A percentile compares a stretch with the other conserved stretches of the same genome.
Evolutionary conservation across 2,329 filamentous ascomycete genomes (phyloP).

Genomic region (Colletotrichum cordylinicola): DNA sequence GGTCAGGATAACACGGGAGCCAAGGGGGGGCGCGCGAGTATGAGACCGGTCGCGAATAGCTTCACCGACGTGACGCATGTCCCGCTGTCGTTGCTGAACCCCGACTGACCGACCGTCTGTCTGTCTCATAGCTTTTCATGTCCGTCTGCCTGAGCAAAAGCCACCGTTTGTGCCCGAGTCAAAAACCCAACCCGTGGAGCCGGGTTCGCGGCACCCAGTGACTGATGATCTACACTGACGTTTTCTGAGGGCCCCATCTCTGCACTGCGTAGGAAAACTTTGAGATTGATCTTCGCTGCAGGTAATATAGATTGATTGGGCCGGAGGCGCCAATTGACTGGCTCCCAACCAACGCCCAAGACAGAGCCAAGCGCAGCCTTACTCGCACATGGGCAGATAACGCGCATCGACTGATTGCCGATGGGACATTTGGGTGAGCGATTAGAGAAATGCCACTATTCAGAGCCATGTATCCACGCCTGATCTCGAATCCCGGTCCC

Average conservation of each 20-base stretch:
- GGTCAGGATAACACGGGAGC: neutral
- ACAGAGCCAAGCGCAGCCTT: neutral
- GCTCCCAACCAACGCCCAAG: neutral
- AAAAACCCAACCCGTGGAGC: neutral
- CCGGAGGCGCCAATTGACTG: neutral
- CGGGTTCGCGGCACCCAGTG: neutral
- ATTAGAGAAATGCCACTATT: slow-evolving; percentile 1
- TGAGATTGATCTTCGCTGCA: slow-evolving; percentile 6
- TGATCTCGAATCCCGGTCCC: neutral
- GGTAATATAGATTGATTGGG: neutral
- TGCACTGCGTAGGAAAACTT: neutral
- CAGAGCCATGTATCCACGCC: neutral
- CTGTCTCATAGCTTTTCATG: neutral
- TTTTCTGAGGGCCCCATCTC: neutral
- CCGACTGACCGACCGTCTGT: neutral
- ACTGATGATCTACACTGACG: neutral
- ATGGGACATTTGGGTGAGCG: neutral
- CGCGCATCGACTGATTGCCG: neutral
- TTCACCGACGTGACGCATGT: neutral
- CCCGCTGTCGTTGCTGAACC: neutral
- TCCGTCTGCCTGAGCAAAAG: neutral
- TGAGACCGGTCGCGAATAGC: neutral
- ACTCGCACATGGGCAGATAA: neutral
- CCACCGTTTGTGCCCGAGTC: neutral
- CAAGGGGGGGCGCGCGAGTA: neutral